Evolutionary conservation across 1,139 yeast genomes (phyloP).

Genomic region (Nakaseomyces nivariensis): DNA sequence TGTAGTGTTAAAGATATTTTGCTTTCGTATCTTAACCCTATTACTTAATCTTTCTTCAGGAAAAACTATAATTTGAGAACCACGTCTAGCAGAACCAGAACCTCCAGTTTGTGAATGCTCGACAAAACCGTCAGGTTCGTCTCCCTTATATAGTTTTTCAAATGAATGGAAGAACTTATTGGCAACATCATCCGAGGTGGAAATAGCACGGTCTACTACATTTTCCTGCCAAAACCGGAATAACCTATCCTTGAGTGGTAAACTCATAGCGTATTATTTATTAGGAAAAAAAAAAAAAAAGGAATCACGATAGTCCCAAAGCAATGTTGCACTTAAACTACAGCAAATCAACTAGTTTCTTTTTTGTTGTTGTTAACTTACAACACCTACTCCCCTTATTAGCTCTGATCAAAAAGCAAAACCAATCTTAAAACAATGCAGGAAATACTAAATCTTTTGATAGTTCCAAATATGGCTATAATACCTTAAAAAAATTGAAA

Average conservation of each 20-base stretch:
- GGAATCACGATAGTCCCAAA: no score
- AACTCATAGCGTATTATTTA: background rate
- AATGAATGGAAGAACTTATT: constrained; percentile 1
- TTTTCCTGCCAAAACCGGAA: constrained; percentile 1
- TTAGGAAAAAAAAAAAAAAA: background rate
- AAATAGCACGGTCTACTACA: background rate
- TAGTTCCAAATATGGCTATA: no score
- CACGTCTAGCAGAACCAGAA: background rate
- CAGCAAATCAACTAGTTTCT: no score
- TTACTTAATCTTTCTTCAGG: constrained; percentile 1
- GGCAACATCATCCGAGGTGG: constrained; percentile 1
- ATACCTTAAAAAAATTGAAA: no score
- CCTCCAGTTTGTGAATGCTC: background rate
- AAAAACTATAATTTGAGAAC: background rate
- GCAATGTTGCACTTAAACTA: no score
- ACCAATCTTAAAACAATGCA: background rate
- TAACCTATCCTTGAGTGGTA: background rate
- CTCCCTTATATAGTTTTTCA: constrained; percentile 3
- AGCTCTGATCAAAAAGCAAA: background rate
- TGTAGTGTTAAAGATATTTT: constrained; percentile 2
- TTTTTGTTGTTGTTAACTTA: no score
- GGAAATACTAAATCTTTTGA: background rate
- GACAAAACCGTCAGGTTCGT: background rate
- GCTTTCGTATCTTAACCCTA: constrained; percentile 2
- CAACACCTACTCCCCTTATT: no score